These are phyloP conservation scores for Pilasporangium apinafurcum DNA, from an alignment of 352 stramenopile genomes.

Conservation along the genomic window DNA sequence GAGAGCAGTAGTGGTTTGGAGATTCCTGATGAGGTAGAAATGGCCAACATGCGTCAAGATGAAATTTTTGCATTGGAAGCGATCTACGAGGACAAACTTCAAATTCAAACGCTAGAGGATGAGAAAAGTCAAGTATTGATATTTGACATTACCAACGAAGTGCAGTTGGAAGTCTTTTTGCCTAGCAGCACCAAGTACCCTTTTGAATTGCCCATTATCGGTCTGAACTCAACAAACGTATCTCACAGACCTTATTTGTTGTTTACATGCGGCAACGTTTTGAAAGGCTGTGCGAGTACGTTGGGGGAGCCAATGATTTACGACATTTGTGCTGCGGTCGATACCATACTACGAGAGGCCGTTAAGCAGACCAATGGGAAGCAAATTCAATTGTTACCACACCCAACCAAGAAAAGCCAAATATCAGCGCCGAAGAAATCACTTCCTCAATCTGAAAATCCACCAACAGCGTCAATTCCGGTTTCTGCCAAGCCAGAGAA, in stretches of 20 bases:
- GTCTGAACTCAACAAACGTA: constrained; percentile 30
- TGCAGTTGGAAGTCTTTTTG: constrained; percentile 56
- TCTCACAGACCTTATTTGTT: constrained; percentile 34
- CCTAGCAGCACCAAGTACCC: constrained; percentile 49
- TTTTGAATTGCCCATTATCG: constrained; percentile 64
- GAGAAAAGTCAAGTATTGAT: constrained; percentile 24
- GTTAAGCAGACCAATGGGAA: constrained; percentile 13
- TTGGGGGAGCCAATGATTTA: constrained; percentile 80
- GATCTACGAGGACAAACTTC: constrained; percentile 78
- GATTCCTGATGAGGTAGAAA: constrained; percentile 32
- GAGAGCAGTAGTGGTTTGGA: neutral
- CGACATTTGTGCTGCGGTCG: constrained; percentile 65
- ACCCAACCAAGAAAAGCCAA: constrained; percentile 2
- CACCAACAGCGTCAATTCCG: neutral
- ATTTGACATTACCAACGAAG: constrained; percentile 37
- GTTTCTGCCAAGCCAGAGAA: neutral
- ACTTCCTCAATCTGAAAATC: no score
- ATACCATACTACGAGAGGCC: constrained; percentile 37
- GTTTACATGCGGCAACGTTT: constrained; percentile 30
- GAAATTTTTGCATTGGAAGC: constrained; percentile 76
- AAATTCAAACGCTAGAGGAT: constrained; percentile 15
- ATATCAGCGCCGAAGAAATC: no score
- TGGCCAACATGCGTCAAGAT: constrained; percentile 49
- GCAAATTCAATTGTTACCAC: constrained; percentile 24
- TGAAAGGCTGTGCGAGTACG: constrained; percentile 38